phyloP scores from a whole-genome alignment of 1,284 basidiomycete species.

The Microbotryum scabiosae region DNA sequence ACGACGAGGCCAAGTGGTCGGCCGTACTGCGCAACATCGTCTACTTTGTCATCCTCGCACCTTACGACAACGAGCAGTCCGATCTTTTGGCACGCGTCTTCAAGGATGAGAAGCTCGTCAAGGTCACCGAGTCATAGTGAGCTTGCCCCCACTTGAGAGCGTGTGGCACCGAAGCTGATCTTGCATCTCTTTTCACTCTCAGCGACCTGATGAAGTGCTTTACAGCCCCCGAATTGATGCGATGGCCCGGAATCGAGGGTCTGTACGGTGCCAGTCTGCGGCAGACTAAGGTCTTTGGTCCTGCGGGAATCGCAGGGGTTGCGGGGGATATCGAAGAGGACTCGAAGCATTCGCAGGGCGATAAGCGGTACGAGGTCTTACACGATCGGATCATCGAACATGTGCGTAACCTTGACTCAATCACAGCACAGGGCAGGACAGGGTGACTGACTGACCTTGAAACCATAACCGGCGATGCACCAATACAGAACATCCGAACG shows the following conservation, averaged over 20 bases:
- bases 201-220: constrained; percentile 96
- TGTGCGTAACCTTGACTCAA: constrained; percentile 48
- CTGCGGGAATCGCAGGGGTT: constrained; percentile 28
- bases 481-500: constrained; percentile 83
- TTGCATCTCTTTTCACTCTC: neutral
- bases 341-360: constrained; percentile 42
- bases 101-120: constrained; percentile 53
- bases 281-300: constrained; percentile 66
- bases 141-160: constrained; percentile 40
- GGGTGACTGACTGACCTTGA: constrained; percentile 4
- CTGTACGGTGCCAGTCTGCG: constrained; percentile 80
- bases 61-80: constrained; percentile 93
- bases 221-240: constrained; percentile 88
- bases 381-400: constrained; percentile 96
- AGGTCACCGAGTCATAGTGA: constrained; percentile 78
- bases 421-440: neutral
- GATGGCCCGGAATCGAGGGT: constrained; percentile 92
- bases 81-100: constrained; percentile 90
- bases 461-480: neutral
- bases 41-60: constrained; percentile 85
- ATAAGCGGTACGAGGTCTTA: constrained; percentile 87
- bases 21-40: constrained; percentile 60
- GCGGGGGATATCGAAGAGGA: constrained; percentile 33
- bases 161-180: neutral
- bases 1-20: constrained; percentile 23